Evolutionary conservation across 768 basidiomycete genomes (phyloP).

Genomic region (Calocybe cyanea): DNA sequence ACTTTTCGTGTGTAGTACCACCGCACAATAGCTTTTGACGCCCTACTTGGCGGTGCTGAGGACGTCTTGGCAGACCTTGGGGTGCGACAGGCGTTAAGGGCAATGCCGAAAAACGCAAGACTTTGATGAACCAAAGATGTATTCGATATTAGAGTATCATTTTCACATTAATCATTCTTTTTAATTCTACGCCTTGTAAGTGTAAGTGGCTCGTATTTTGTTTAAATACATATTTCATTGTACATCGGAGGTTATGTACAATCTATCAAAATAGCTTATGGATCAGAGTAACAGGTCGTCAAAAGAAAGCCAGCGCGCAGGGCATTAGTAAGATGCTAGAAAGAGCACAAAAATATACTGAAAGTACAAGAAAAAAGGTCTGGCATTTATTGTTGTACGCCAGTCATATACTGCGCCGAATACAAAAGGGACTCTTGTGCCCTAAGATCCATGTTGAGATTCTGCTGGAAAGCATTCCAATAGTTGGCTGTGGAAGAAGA

Average conservation of each 20-base stretch:
- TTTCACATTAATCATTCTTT: background rate
- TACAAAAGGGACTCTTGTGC: constrained; percentile 19
- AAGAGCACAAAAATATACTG: background rate
- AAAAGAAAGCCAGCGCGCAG: background rate
- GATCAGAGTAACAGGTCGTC: background rate
- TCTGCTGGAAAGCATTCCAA: constrained; percentile 40
- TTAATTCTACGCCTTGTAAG: background rate
- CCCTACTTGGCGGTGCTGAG: constrained; percentile 70
- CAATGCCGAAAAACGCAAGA: constrained; percentile 58
- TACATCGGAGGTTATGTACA: constrained; percentile 9
- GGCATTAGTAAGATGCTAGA: background rate
- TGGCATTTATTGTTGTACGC: constrained; percentile 16
- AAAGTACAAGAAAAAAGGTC: background rate
- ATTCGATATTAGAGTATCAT: background rate
- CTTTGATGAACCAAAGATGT: constrained; percentile 32
- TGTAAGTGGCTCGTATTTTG: background rate
- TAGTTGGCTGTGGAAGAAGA: constrained; percentile 23
- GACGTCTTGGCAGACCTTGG: constrained; percentile 65
- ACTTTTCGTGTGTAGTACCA: constrained; percentile 42
- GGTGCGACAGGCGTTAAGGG: constrained; percentile 59
- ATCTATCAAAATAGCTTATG: background rate
- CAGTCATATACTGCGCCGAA: constrained; percentile 27
- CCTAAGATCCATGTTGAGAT: constrained; percentile 29
- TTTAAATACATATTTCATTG: background rate
- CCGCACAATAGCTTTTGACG: constrained; percentile 62